phyloP scores from a whole-genome alignment of 148 eudicot species.

The Rhododendron simsii region DNA sequence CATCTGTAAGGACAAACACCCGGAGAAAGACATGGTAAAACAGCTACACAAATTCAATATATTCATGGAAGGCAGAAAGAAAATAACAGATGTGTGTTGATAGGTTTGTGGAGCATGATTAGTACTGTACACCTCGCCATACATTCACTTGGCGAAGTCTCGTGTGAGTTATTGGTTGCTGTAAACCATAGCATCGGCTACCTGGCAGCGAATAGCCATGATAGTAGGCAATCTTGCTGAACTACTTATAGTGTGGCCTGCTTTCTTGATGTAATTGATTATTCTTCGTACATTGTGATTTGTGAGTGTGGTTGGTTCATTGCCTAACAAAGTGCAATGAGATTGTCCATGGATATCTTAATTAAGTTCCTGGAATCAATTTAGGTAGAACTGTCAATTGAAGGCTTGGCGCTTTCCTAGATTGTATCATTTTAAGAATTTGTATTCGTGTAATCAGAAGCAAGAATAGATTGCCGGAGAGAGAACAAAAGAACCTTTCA shows the following conservation, averaged over 20 bases:
- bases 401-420: not conserved
- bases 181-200: not conserved
- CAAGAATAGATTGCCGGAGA: not conserved
- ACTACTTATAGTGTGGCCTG: not conserved
- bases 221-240: not conserved
- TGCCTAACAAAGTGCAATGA: not conserved
- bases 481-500: not conserved
- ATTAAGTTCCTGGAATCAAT: not conserved
- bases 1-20: slow-evolving; percentile 33
- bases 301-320: not conserved
- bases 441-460: not conserved
- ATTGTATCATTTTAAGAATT: not conserved
- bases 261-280: not conserved
- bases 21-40: not conserved
- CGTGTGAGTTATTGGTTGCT: not conserved
- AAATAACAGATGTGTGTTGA: not conserved
- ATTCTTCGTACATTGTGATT: not conserved
- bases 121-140: not conserved
- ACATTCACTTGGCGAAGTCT: not conserved
- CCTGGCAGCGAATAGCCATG: not conserved
- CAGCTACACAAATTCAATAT: not conserved
- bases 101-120: not conserved
- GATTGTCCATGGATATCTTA: not conserved
- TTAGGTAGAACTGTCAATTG: not conserved
- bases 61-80: not conserved